These are phyloP conservation scores for Lyophyllum decastes DNA, from an alignment of 768 basidiomycete genomes.

Conservation along the genomic window DNA sequence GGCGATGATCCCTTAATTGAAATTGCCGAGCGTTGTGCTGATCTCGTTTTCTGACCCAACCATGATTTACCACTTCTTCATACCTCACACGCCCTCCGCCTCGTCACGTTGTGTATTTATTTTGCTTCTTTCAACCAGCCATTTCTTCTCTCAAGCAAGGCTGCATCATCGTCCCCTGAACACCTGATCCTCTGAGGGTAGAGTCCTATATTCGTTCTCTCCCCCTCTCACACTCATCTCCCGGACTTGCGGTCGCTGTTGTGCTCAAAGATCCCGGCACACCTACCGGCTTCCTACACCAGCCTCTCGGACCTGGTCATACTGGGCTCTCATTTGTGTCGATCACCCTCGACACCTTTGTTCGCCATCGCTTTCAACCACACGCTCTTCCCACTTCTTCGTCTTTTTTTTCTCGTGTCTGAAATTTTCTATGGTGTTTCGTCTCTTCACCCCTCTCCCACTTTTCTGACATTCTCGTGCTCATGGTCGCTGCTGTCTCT, in stretches of 20 bases:
- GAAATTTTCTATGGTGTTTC: too few relatives aligned
- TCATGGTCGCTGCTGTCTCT: not conserved
- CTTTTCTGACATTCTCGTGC: constrained; percentile 27
- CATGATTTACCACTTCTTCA: not conserved
- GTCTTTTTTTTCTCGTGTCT: too few relatives aligned
- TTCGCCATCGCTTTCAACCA: constrained; percentile 47
- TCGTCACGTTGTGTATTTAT: not conserved
- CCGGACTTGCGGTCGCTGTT: constrained; percentile 42
- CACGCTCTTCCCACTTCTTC: too few relatives aligned
- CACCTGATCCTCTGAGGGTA: constrained; percentile 6
- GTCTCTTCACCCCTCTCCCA: constrained; percentile 37
- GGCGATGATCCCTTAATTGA: too few relatives aligned
- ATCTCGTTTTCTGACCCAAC: too few relatives aligned
- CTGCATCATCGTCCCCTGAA: not conserved
- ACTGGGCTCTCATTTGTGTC: constrained; percentile 25
- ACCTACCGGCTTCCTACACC: constrained; percentile 34
- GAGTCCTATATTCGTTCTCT: constrained; percentile 17
- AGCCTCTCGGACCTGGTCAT: constrained; percentile 39
- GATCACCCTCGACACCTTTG: constrained; percentile 42
- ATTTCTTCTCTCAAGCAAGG: not conserved
- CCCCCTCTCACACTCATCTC: constrained; percentile 36
- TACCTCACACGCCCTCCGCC: not conserved
- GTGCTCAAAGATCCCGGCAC: constrained; percentile 32
- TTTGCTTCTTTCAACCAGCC: not conserved
- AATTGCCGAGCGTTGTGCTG: too few relatives aligned